phyloP scores from a whole-genome alignment of 495 filamentous ascomycete species.

The Astrothelium subdiscretum region DNA sequence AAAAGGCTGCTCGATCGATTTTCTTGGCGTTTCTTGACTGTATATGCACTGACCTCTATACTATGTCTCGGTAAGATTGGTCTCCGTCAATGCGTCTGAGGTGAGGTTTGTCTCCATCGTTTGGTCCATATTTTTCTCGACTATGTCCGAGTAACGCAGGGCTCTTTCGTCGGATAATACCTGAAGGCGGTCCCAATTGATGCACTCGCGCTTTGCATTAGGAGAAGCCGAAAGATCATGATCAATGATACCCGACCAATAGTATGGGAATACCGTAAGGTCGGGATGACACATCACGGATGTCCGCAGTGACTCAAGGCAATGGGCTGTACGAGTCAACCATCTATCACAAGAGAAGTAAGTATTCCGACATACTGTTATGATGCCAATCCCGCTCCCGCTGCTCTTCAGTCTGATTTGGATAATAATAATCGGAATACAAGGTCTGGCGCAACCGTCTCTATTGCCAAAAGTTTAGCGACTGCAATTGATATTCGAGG shows the following conservation, averaged over 20 bases:
- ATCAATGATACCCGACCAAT: neutral
- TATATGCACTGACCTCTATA: too few relatives aligned
- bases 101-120: neutral
- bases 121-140: neutral
- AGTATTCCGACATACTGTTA: neutral
- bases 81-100: neutral
- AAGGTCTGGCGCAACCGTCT: neutral
- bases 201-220: neutral
- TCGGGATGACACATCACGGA: constrained; percentile 3
- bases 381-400: neutral
- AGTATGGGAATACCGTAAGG: constrained; percentile 1
- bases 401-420: neutral
- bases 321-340: neutral
- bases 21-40: too few relatives aligned
- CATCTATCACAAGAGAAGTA: neutral
- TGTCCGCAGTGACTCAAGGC: constrained; percentile 3
- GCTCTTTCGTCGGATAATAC: neutral
- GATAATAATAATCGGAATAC: constrained; percentile 6
- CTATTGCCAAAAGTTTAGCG: neutral
- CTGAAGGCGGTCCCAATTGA: neutral
- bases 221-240: neutral
- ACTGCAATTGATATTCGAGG: neutral
- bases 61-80: neutral
- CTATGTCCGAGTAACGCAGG: neutral
- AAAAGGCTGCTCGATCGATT: too few relatives aligned